Base-by-base conservation (phyloP, 169 alveolate genomes). In the Haemoproteus tartakovskyi region DNA sequence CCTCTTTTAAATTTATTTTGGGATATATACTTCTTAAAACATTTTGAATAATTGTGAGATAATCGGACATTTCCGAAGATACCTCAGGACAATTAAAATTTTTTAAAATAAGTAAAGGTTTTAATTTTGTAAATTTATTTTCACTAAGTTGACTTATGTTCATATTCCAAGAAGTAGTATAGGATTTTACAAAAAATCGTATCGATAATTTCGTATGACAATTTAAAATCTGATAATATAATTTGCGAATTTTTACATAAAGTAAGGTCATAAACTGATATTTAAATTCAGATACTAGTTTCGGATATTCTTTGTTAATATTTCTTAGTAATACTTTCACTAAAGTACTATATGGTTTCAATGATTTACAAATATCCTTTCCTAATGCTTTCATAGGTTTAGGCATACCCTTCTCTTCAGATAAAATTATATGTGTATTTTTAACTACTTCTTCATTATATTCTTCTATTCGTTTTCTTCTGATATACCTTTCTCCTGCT, bases 91-190 rank as follows among this genome's bases (percentile, higher is more conserved):
- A 43, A 21, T 74, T 74, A 38, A 74, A 74, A 37, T 74, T 74
- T 57, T 56, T 74, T 61, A 74, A 74, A 74, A 74, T 74, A 40
- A 74, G 84, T 74, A 74, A 56, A 21, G 84, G 84, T n/a, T 27
- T 57, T 56, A 46, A 74, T 43, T 57, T 74, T 9, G 37, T 56
- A 57, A 26, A 57, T 57, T 74, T 38, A 37, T 19, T 18, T 48
- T 19, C 6, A n/a, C n/a, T n/a, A n/a, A n/a, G n/a, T n/a, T n/a
- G n/a, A n/a, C n/a, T n/a, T n/a, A n/a, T n/a, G n/a, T n/a, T n/a
- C n/a, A n/a, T n/a, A n/a, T n/a, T n/a, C n/a, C n/a, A n/a, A n/a
- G n/a, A n/a, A n/a, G n/a, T n/a, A 22, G 84, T 74, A 60, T 22
- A 74, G 36, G 29, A 57, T n/a, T 56, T 30, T 46, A 74, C 46